Base-by-base conservation (phyloP, 805 yeast genomes). In the Monosporozyma siamensis region DNA sequence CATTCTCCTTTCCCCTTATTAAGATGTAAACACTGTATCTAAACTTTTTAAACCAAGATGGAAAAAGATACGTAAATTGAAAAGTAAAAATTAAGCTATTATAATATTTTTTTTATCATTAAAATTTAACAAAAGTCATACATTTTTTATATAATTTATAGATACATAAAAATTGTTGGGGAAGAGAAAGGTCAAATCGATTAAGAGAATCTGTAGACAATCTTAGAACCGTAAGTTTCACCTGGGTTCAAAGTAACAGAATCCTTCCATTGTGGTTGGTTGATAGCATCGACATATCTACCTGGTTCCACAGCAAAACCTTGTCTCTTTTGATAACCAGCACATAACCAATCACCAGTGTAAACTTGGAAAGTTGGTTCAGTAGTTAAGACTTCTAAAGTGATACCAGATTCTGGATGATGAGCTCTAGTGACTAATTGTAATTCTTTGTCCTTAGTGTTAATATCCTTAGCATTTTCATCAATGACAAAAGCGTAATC, bases 361-460 rank as follows among this genome's bases (percentile, higher is more conserved):
- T 79, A 80, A 32, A 80, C 64, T 57, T 78, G 84, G 66, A 75
- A 77, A 2, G 77, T 64, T 6, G 86, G 87, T 45, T 80, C 87
- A 3, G 86, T 80, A 6, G 82, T 66, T 14, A 58, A 53, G 7
- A 73, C 71, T 17, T 59, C 58, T 31, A 80, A 53, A 37, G 64
- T 61, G 39, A 71, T 52, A 6, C 63, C 58, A 4, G 78, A 61
- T 18, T 61, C 62, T 12, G 77, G 73, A 49, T 72, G 71, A 21
- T 56, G 56, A 8, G 77, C 74, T 49, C 64, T 68, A 25, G 70
- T 59, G 20, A 76, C 62, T 21, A 62, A 48, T 37, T 51, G 57
- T 46, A 72, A 55, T 15, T 56, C 56, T 7, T 48, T 37, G 54
- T 78, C 82, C 15, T 72, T 55, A 4, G 42, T 35, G 6, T 41